Percentiles rank a stretch among this genome's conserved stretches.
phyloP scores from a whole-genome alignment of 75 land plant genomes.

The Cunninghamia lanceolata region DNA sequence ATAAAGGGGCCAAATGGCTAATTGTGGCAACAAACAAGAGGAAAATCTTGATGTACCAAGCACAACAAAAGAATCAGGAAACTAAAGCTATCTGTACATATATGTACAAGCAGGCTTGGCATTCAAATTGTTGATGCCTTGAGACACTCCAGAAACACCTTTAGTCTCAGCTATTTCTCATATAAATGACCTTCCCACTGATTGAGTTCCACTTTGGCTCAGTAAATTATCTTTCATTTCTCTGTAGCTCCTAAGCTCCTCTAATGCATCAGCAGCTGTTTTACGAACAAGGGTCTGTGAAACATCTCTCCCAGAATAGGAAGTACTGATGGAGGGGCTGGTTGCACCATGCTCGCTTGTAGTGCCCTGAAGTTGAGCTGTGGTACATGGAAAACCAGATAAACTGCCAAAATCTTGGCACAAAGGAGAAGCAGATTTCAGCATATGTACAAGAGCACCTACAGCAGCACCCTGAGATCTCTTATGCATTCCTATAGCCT shows the following conservation, averaged over 20 bases:
- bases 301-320: conserved; percentile 8
- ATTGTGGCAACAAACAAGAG: not conserved
- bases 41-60: not conserved
- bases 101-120: not conserved
- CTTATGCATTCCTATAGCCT: conserved; percentile 10
- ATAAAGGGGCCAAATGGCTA: not conserved
- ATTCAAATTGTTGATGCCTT: not conserved
- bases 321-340: conserved; percentile 12
- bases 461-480: conserved; percentile 88
- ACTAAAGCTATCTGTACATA: conserved; percentile 5
- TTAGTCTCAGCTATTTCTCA: not conserved
- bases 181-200: not conserved
- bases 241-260: conserved; percentile 72
- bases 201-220: conserved; percentile 19
- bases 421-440: conserved; percentile 82
- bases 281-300: conserved; percentile 32
- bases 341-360: conserved; percentile 17
- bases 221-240: conserved; percentile 67
- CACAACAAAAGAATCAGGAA: not conserved
- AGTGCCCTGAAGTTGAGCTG: conserved; percentile 16
- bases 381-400: conserved; percentile 20
- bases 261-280: conserved; percentile 75
- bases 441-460: conserved; percentile 73
- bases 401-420: conserved; percentile 45
- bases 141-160: not conserved